Evolutionary conservation across 2,329 filamentous ascomycete species (phyloP).

Genomic region (Aspergillus unguis): DNA sequence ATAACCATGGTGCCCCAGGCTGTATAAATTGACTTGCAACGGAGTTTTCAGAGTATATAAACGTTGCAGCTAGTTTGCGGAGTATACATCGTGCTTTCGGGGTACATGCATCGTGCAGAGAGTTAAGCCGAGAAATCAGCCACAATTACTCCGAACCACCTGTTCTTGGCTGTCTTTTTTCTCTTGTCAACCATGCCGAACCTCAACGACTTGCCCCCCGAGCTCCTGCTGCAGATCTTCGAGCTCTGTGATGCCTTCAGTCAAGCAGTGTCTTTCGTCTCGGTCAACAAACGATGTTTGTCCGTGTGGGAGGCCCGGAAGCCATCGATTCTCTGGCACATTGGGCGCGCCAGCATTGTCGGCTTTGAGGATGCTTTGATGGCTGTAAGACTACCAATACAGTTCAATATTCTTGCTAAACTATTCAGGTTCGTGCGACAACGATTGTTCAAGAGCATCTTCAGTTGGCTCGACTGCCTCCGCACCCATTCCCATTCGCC

Average conservation of each 20-base stretch:
- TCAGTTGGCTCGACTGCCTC: background rate
- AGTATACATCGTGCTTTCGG: no score
- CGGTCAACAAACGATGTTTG: background rate
- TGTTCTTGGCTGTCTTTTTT: background rate
- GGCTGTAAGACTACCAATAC: background rate
- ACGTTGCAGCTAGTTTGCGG: no score
- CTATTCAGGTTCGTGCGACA: background rate
- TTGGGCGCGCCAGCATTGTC: background rate
- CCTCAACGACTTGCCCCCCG: background rate
- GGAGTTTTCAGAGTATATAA: no score
- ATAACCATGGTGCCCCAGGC: no score
- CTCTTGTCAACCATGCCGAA: background rate
- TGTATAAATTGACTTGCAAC: no score
- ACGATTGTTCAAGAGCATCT: background rate
- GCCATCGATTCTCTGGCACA: background rate
- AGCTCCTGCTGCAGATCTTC: background rate
- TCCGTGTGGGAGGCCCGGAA: background rate
- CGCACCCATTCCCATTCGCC: background rate
- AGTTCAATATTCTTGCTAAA: background rate
- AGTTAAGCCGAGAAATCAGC: no score
- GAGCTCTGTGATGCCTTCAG: background rate
- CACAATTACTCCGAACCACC: no score
- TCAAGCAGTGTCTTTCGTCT: background rate
- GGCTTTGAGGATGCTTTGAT: background rate
- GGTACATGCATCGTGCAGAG: no score